Base-by-base conservation (phyloP, 305 asterid species). In the Rubia peregrina region DNA sequence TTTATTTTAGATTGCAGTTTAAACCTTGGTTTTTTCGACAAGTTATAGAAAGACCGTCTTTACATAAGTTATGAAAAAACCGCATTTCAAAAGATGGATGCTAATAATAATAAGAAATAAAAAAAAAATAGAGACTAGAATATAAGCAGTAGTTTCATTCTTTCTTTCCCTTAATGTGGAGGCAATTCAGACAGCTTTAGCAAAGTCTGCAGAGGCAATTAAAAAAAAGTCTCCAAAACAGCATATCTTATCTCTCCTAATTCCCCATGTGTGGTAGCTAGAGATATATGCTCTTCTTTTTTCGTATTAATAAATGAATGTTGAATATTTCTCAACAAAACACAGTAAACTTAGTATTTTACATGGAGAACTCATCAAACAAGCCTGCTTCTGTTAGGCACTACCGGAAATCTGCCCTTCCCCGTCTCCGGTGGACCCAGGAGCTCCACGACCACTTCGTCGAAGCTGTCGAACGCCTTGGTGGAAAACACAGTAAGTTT, bases 391-490 rank as follows among this genome's bases (percentile, higher is more conserved):
- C 83, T 74, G 84, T 72, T 4, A 79, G 91, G 72, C 80, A 74
- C 55, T 88, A 88, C 83, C 79, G 63, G 36, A 88, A 85, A 75
- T 83, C 91, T 0, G 61, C 74, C 0, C 57, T 77, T 74, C 90
- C 91, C 0, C 88, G 95, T 12, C 76, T 88, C 13, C 87, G 87
- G 38, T 88, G 95, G 95, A 86, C 90, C 26, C 79, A 90, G 9
- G 83, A 86, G 46, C 91, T 88, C 62, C 95, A 88, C 21, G 72
- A 69, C 19, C 85, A 65, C 72, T 88, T 88, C 60, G 85, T 78
- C 48, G 76, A 80, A 74, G 84, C 82, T 7, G 88, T 88, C 59
- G 83, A 69, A 9, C 72, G 44, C 71, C 91, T 85, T 11, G 95
- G 95, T 14, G 91, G 95, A 8, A 82, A 84, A 63, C 22, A 86